These are phyloP conservation scores for Avena atlantica DNA, from an alignment of 176 grass and related monocot genomes.

Conservation along the genomic window DNA sequence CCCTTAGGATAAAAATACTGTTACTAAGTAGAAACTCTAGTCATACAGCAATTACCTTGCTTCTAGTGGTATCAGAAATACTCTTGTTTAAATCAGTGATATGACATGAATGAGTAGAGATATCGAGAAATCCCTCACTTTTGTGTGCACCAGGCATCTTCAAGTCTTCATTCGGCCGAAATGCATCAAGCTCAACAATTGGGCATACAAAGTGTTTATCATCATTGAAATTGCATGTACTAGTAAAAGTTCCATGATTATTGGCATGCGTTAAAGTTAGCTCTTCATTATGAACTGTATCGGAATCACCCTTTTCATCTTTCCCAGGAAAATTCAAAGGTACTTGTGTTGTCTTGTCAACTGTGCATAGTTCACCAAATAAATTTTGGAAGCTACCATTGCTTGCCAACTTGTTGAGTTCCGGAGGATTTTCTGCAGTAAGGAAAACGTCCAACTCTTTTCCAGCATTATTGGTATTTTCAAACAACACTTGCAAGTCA, in stretches of 20 bases:
- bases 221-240: slow-evolving; percentile 22
- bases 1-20: background rate
- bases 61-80: slow-evolving; percentile 48
- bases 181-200: slow-evolving; percentile 4
- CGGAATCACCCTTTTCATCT: background rate
- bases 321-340: background rate
- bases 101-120: slow-evolving; percentile 28
- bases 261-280: background rate
- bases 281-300: background rate
- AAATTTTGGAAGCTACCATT: slow-evolving; percentile 15
- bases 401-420: slow-evolving; percentile 1
- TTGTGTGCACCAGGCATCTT: slow-evolving; percentile 24
- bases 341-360: background rate
- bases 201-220: slow-evolving; percentile 19
- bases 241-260: background rate
- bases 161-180: background rate
- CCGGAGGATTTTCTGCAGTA: slow-evolving; percentile 14
- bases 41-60: slow-evolving; percentile 50
- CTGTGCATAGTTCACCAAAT: background rate
- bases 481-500: slow-evolving; percentile 9
- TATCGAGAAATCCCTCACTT: background rate
- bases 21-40: background rate
- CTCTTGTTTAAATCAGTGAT: slow-evolving; percentile 42
- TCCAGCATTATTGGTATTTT: slow-evolving; percentile 1
- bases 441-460: background rate